A percentile compares a stretch with the other conserved stretches of the same genome.
Evolutionary conservation across 1,284 basidiomycete species (phyloP).

Genomic region (Ganoderma multipileum): DNA sequence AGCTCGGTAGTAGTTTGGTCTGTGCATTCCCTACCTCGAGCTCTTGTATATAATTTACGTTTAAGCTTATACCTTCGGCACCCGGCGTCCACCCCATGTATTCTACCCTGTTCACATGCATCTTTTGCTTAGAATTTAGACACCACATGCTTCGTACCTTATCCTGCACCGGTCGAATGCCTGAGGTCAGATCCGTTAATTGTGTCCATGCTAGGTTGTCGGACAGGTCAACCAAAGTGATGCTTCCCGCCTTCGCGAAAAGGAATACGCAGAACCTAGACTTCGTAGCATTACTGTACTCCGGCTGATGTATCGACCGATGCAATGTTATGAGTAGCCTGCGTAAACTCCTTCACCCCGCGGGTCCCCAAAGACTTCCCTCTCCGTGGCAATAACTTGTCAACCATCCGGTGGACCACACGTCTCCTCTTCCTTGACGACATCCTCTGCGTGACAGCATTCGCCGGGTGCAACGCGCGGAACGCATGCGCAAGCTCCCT

Average conservation of each 20-base stretch:
- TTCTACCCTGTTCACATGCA: conserved; percentile 5
- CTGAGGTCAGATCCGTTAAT: not conserved
- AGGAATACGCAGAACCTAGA: conserved; percentile 20
- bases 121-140: conserved; percentile 2
- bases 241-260: not conserved
- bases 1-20: conserved; percentile 1
- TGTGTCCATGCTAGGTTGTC: not conserved
- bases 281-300: conserved; percentile 22
- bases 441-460: conserved; percentile 8
- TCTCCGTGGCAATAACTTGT: conserved; percentile 28
- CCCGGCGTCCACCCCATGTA: not conserved
- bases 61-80: conserved; percentile 19
- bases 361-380: conserved; percentile 7
- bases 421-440: conserved; percentile 24
- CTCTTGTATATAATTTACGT: conserved; percentile 15
- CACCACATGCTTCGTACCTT: conserved; percentile 1
- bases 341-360: conserved; percentile 3
- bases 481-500: conserved; percentile 52
- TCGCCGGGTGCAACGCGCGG: conserved; percentile 43
- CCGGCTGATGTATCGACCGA: conserved; percentile 14
- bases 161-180: not conserved
- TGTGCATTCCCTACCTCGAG: not conserved
- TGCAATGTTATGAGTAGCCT: conserved; percentile 17
- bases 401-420: conserved; percentile 36
- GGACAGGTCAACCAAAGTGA: not conserved